Evolutionary conservation across 2,329 filamentous ascomycete species (phyloP).

Genomic region (Epichloe uncinata): DNA sequence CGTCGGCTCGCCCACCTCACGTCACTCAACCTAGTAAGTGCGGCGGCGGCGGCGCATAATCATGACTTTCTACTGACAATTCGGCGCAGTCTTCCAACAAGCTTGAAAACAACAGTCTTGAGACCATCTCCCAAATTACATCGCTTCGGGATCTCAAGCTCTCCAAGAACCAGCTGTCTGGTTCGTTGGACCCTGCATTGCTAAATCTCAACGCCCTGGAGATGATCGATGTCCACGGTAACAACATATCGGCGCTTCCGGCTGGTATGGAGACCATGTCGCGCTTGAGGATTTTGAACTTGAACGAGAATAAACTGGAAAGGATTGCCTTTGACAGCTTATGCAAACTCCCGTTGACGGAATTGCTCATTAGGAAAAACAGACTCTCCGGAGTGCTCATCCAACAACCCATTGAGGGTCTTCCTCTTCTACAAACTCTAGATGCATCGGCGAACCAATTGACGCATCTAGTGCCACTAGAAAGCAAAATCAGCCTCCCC

Average conservation of each 20-base stretch:
- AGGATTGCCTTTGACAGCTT: constrained; percentile 58
- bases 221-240: constrained; percentile 67
- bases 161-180: constrained; percentile 61
- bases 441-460: constrained; percentile 71
- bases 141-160: constrained; percentile 69
- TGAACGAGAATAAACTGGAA: constrained; percentile 66
- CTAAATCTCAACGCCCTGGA: constrained; percentile 57
- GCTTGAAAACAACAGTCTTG: constrained; percentile 57
- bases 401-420: constrained; percentile 39
- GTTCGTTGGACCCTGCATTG: constrained; percentile 51
- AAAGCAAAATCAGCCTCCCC: constrained; percentile 47
- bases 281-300: constrained; percentile 61
- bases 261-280: constrained; percentile 51
- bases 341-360: constrained; percentile 53
- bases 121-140: constrained; percentile 59
- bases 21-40: constrained; percentile 63
- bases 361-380: constrained; percentile 67
- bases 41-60: background rate
- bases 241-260: constrained; percentile 62
- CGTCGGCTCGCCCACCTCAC: constrained; percentile 61
- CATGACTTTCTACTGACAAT: constrained; percentile 9
- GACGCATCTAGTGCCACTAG: constrained; percentile 32
- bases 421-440: constrained; percentile 57
- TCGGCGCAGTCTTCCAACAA: constrained; percentile 59
- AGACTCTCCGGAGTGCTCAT: constrained; percentile 62